phyloP scores from a whole-genome alignment of 306 rosid species.

The Dalbergia oliveri region DNA sequence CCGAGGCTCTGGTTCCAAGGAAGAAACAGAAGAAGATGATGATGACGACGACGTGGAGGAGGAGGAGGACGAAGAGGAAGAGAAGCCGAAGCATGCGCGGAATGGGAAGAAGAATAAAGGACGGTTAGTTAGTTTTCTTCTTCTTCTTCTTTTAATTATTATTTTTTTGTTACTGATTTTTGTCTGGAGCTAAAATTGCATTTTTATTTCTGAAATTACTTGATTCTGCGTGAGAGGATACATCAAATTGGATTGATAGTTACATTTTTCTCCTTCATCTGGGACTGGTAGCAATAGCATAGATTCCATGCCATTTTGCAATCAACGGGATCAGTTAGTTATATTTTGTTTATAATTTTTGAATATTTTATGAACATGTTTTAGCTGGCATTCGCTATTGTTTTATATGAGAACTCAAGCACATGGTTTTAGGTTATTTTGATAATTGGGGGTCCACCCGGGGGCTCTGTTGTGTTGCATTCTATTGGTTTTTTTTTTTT shows the following conservation, averaged over 20 bases:
- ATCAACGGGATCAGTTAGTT: slow-evolving; percentile 11
- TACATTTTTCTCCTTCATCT: slow-evolving; percentile 25
- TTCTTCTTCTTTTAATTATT: not conserved
- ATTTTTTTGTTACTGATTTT: not conserved
- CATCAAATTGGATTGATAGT: slow-evolving; percentile 25
- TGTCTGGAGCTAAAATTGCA: not conserved
- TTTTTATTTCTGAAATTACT: slow-evolving; percentile 9
- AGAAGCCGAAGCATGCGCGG: slow-evolving; percentile 45
- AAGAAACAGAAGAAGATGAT: slow-evolving; percentile 44
- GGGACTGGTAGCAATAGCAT: slow-evolving; percentile 17
- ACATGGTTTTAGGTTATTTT: slow-evolving; percentile 46
- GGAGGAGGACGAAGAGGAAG: slow-evolving; percentile 28
- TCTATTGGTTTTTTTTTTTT: slow-evolving; percentile 19
- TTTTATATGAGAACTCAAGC: slow-evolving; percentile 20
- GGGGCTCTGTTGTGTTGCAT: slow-evolving; percentile 22
- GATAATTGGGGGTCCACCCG: slow-evolving; percentile 45
- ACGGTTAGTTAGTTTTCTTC: slow-evolving; percentile 58
- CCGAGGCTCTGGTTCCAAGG: slow-evolving; percentile 47
- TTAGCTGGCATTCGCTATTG: slow-evolving; percentile 36
- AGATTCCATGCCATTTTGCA: slow-evolving; percentile 40
- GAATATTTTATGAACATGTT: not conserved
- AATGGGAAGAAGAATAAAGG: slow-evolving; percentile 56
- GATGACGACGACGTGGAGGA: slow-evolving; percentile 1
- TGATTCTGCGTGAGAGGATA: slow-evolving; percentile 20
- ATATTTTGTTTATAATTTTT: slow-evolving; percentile 1